Evolutionary conservation across 306 rosid genomes (phyloP), one percentile per base, ranked within the genome.

Genomic region (Canavalia ensiformis): DNA sequence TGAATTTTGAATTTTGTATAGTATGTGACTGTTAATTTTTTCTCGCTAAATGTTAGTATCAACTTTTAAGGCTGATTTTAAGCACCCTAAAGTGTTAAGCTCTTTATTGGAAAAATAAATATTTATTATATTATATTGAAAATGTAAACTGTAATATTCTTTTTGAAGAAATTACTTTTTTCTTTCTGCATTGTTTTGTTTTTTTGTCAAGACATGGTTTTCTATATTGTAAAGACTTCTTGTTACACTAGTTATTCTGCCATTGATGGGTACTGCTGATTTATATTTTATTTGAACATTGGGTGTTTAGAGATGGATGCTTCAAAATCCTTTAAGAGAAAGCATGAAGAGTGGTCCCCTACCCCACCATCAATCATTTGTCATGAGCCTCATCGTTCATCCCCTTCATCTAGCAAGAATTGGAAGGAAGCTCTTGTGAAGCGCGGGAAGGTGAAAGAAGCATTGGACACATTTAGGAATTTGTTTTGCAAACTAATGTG

Each of bases 361-460:
- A 5, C 31, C 1, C 1, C 57, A 18, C 28, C 18, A 9, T 33
- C 54, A 68, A 58, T 42, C 0, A 37, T 9, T 25, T 72, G 10
- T 75, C 9, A 33, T 2, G 46, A 46, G 12, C 52, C 7, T 8
- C 3, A 0, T 47, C 0, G n/a, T 47, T 47, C 52, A 4, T 6
- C 54, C 9, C 8, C 33, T 39, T 29, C 50, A 2, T 4, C 28
- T 52, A 3, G 7, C 59, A 78, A n/a, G 7, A 33, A 13, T 42
- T 3, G 13, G 46, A 41, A 5, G 42, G 68, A 34, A 62, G 28
- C 11, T 45, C 5, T 0, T 35, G 0, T 57, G 12, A 55, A 68
- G 13, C 82, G 74, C 56, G 5, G 9, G 33, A 82, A 54, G 55
- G 87, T 87, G 57, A 11, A 55, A 7, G 33, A 76, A 68, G 80